These are phyloP conservation scores for Hypoxylon lenormandii DNA, from an alignment of 495 filamentous ascomycete species.

Conservation along the genomic window DNA sequence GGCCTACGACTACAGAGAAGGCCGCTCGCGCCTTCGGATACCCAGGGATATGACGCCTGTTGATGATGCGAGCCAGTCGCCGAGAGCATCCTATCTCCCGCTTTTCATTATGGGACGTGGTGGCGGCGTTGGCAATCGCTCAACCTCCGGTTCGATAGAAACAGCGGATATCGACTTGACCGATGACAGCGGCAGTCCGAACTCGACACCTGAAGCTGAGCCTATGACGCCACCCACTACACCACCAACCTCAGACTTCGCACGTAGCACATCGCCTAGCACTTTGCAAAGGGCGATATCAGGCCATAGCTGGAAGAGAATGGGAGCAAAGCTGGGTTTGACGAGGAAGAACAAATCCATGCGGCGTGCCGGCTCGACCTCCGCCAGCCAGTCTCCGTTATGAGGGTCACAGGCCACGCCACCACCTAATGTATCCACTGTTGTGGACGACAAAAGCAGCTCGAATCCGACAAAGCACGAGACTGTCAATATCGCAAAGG, in stretches of 20 bases:
- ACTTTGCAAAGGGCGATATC: slow-evolving; percentile 64
- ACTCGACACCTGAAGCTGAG: slow-evolving; percentile 66
- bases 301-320: slow-evolving; percentile 83
- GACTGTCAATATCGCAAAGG: slow-evolving; percentile 21
- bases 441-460: slow-evolving; percentile 37
- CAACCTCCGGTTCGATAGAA: slow-evolving; percentile 55
- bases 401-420: slow-evolving; percentile 68
- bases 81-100: slow-evolving; percentile 59
- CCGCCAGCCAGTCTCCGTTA: slow-evolving; percentile 57
- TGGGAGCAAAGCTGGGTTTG: slow-evolving; percentile 80
- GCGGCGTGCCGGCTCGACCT: slow-evolving; percentile 55
- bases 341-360: slow-evolving; percentile 66
- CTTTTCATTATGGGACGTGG: slow-evolving; percentile 57
- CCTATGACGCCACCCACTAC: slow-evolving; percentile 92
- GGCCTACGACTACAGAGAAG: slow-evolving; percentile 54
- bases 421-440: slow-evolving; percentile 54
- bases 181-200: slow-evolving; percentile 65
- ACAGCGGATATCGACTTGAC: slow-evolving; percentile 55
- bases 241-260: slow-evolving; percentile 75
- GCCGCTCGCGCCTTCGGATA: slow-evolving; percentile 56
- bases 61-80: slow-evolving; percentile 58
- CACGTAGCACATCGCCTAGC: slow-evolving; percentile 61
- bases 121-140: slow-evolving; percentile 51
- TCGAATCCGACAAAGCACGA: slow-evolving; percentile 37
- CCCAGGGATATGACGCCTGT: slow-evolving; percentile 50